Base-by-base conservation (phyloP, 805 yeast species). In the Cyberlindnera nakhonratchasimensis region DNA sequence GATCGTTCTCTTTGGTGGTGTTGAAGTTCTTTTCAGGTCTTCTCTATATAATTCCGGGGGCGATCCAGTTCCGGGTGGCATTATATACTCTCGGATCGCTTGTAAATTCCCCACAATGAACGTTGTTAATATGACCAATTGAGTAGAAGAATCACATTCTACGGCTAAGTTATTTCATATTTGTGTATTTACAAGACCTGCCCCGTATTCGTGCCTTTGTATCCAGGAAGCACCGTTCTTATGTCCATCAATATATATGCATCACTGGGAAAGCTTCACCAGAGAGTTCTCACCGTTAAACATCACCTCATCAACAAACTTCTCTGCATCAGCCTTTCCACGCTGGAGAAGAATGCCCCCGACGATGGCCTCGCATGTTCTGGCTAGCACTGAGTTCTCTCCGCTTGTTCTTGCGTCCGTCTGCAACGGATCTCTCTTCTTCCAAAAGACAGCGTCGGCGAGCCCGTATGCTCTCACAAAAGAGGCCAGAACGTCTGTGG, bases 341-440 rank as follows among this genome's bases (percentile, higher is more conserved):
- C 80, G 79, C 21, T 71, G 68, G 25, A 77, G 65, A 26, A 82
- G 69, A 39, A 85, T 75, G 3, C 84, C 90, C 20, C 93, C 93
- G 22, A 85, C 64, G 42, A 84, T 63, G 5, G 91, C 82, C 53
- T 69, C 69, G 46, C 78, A 58, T 59, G 77, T 73, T 47, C 77
- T 75, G 4, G 79, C 74, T 45, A 71, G 40, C 11, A 79, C 74
- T 44, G 73, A 66, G 55, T 73, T 61, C 55, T 79, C 83, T 29
- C 86, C 86, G 55, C 77, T 78, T 36, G 56, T 59, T 47, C 64
- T 69, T 34, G 72, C 69, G 46, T 63, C 65, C 23, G 65, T 64
- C 45, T 70, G 61, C 31, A 69, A 63, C 29, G 71, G 71, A 51
- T 74, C 72, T 64, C 75, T 72, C 53, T 75, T 72, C 56, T 75